Percentiles rank a stretch among this genome's conserved stretches.
Conservation (phyloP, 495 filamentous ascomycete genomes). For the Jackrogersella minutella region DNA sequence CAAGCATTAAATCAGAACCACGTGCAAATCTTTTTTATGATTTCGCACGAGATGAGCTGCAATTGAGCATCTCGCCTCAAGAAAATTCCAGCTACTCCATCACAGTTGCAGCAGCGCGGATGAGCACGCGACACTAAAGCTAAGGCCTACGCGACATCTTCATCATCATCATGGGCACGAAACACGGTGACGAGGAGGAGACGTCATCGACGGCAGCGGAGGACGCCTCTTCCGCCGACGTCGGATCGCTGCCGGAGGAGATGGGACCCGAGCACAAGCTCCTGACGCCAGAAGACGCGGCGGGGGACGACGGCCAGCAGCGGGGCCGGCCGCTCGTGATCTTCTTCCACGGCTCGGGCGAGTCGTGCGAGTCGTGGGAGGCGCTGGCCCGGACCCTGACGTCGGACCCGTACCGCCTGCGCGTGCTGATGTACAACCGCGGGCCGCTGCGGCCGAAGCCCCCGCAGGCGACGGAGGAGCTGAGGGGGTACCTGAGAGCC, state of each 20-base stretch:
- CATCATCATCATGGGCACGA: slow-evolving; percentile 16
- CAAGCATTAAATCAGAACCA: not conserved
- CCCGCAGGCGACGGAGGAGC: slow-evolving; percentile 15
- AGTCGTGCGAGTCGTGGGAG: slow-evolving; percentile 53
- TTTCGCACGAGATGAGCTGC: not conserved
- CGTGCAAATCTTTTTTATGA: not conserved
- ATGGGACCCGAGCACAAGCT: slow-evolving; percentile 1
- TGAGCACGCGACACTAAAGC: slow-evolving; percentile 9
- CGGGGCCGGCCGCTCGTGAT: slow-evolving; percentile 46
- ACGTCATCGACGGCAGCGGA: not conserved
- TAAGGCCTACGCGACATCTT: too few relatives aligned
- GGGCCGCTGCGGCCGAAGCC: slow-evolving; percentile 27
- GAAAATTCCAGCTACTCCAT: not conserved
- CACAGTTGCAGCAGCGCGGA: not conserved
- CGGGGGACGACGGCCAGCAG: not conserved
- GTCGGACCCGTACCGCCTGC: slow-evolving; percentile 26
- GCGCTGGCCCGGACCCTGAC: slow-evolving; percentile 48
- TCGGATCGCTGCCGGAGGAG: not conserved
- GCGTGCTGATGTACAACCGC: slow-evolving; percentile 56
- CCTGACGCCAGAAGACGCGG: slow-evolving; percentile 13
- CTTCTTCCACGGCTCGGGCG: slow-evolving; percentile 57
- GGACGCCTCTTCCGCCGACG: not conserved
- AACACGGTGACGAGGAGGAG: not conserved
- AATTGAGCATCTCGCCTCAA: too few relatives aligned
- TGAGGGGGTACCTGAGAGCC: slow-evolving; percentile 22